Percentiles rank a stretch among this genome's conserved stretches.
Evolutionary conservation across 371 early-diverging fungal species (phyloP).

Genomic region (Pancytospora philotis): DNA sequence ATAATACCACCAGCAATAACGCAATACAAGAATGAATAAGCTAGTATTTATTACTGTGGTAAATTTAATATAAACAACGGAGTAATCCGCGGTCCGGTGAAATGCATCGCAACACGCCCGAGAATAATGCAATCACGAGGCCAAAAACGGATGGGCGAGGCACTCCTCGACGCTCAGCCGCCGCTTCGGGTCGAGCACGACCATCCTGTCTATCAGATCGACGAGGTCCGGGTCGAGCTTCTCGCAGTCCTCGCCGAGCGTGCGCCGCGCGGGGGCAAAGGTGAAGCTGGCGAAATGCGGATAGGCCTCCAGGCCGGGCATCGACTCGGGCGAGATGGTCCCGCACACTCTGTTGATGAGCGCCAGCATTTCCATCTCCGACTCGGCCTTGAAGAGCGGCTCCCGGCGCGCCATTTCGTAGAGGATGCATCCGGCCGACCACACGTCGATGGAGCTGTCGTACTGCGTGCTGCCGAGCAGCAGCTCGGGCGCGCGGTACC

Average conservation of each 20-base stretch:
- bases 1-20: too few relatives aligned
- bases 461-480: slow-evolving; percentile 26
- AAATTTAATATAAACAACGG: too few relatives aligned
- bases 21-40: too few relatives aligned
- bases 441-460: slow-evolving; percentile 21
- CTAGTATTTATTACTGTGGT: too few relatives aligned
- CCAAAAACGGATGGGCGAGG: slow-evolving; percentile 11
- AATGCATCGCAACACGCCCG: too few relatives aligned
- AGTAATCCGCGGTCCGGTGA: too few relatives aligned
- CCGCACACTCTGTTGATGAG: slow-evolving; percentile 59
- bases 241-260: slow-evolving; percentile 13
- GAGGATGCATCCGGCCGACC: slow-evolving; percentile 36
- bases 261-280: slow-evolving; percentile 33
- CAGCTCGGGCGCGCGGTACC: slow-evolving; percentile 58
- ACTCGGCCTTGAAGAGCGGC: slow-evolving; percentile 18
- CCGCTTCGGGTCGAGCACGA: slow-evolving; percentile 31
- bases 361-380: slow-evolving; percentile 18
- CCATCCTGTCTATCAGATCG: slow-evolving; percentile 34
- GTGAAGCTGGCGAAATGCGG: slow-evolving; percentile 16
- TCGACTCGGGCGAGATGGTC: slow-evolving; percentile 46
- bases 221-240: slow-evolving; percentile 14
- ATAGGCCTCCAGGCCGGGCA: slow-evolving; percentile 34
- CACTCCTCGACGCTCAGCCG: slow-evolving; percentile 31
- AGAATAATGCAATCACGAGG: too few relatives aligned
- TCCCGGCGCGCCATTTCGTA: slow-evolving; percentile 38